These are phyloP conservation scores for Sporisorium iseilematis-ciliati DNA, from an alignment of 1,284 basidiomycete genomes.

Conservation along the genomic window DNA sequence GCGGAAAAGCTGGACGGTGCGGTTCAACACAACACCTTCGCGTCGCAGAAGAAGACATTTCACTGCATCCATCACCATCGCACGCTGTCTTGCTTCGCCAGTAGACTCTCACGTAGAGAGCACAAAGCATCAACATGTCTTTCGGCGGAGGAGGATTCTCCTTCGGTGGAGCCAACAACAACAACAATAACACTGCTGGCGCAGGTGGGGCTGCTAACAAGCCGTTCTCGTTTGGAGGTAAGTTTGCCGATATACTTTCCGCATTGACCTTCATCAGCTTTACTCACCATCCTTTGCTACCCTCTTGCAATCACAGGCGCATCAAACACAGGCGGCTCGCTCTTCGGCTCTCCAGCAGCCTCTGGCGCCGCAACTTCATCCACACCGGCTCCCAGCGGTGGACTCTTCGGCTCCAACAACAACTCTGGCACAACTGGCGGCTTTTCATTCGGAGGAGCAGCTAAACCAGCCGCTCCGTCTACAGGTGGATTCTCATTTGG, in stretches of 20 bases:
- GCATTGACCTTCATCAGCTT: background rate
- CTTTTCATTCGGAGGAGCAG: constrained; percentile 51
- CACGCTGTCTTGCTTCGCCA: background rate
- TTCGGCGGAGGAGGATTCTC: constrained; percentile 56
- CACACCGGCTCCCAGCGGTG: constrained; percentile 16
- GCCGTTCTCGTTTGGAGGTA: constrained; percentile 52
- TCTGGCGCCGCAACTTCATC: constrained; percentile 5
- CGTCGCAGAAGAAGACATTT: constrained; percentile 21
- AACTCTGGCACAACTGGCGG: constrained; percentile 12
- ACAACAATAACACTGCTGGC: constrained; percentile 19
- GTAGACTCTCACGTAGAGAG: background rate
- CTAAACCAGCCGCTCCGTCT: constrained; percentile 41
- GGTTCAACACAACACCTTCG: constrained; percentile 20
- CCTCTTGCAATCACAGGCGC: constrained; percentile 17
- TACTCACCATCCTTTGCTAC: background rate
- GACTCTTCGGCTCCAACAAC: constrained; percentile 34
- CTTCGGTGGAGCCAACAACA: constrained; percentile 46
- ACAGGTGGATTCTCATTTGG: constrained; percentile 57
- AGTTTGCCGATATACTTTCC: background rate
- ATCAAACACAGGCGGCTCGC: constrained; percentile 26
- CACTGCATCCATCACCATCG: background rate
- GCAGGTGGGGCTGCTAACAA: constrained; percentile 25
- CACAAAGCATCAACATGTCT: constrained; percentile 30
- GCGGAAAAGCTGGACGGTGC: constrained; percentile 12
- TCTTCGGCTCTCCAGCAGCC: constrained; percentile 34